These are phyloP conservation scores for Sporothrix pseudoabietina DNA, from an alignment of 2,329 filamentous ascomycete genomes.

Conservation along the genomic window DNA sequence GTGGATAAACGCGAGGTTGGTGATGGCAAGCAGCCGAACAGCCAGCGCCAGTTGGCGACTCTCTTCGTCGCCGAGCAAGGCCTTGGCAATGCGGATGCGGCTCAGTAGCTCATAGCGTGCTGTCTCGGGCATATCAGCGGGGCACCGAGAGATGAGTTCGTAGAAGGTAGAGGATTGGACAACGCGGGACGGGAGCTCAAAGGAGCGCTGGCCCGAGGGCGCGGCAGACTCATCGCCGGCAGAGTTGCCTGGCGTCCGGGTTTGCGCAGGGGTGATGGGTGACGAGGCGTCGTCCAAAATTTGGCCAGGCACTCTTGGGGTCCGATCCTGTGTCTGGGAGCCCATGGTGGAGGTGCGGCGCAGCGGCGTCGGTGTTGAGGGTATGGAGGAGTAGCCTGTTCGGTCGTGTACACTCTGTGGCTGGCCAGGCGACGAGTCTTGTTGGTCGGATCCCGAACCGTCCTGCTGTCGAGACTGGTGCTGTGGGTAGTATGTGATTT, in stretches of 20 bases:
- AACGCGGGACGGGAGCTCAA: constrained; percentile 65
- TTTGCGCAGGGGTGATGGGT: constrained; percentile 43
- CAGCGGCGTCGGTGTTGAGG: constrained; percentile 73
- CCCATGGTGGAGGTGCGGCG: constrained; percentile 66
- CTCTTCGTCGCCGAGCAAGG: constrained; percentile 66
- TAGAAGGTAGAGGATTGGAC: constrained; percentile 58
- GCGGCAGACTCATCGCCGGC: constrained; percentile 45
- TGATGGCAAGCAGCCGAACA: constrained; percentile 81
- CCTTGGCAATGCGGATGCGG: constrained; percentile 80
- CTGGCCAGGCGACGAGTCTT: constrained; percentile 6
- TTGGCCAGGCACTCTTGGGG: constrained; percentile 44
- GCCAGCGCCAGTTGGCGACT: constrained; percentile 75
- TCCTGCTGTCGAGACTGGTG: constrained; percentile 40
- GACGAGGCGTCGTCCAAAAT: constrained; percentile 51
- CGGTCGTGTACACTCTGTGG: constrained; percentile 14
- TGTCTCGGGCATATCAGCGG: constrained; percentile 68
- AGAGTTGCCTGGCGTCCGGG: constrained; percentile 44
- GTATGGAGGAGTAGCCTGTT: constrained; percentile 49
- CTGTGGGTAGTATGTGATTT: constrained; percentile 73
- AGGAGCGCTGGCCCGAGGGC: constrained; percentile 55
- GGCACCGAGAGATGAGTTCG: constrained; percentile 57
- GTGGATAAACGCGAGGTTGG: constrained; percentile 89
- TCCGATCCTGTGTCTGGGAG: constrained; percentile 44
- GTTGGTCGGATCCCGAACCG: constrained; percentile 28
- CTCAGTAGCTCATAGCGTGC: constrained; percentile 83